A percentile compares a stretch with the other conserved stretches of the same genome.
Conservation (phyloP, 2,329 filamentous ascomycete species). For the Lachnum nothofagi region DNA sequence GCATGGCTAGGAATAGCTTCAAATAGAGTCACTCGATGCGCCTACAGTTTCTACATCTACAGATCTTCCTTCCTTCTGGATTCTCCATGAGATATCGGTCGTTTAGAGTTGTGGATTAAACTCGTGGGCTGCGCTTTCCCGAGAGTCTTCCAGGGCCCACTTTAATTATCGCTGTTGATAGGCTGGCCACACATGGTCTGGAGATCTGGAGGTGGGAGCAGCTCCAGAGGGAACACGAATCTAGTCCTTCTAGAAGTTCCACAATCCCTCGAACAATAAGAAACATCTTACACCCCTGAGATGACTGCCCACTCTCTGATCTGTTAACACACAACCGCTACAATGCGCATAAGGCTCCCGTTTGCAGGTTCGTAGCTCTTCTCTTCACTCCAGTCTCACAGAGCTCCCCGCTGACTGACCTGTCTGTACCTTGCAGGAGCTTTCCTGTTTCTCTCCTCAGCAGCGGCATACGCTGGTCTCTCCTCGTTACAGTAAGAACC, state of each 20-base stretch:
- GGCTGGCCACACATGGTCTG: not conserved
- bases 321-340: constrained; percentile 8
- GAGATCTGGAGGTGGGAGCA: no score
- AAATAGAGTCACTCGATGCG: no score
- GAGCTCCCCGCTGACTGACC: constrained; percentile 15
- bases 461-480: constrained; percentile 76
- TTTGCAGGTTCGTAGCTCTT: constrained; percentile 68
- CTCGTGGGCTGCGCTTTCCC: no score
- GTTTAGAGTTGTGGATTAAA: no score
- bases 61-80: constrained; percentile 16
- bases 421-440: no score
- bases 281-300: not conserved
- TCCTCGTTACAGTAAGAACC: constrained; percentile 53
- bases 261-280: not conserved
- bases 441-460: constrained; percentile 65
- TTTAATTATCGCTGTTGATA: no score
- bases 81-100: not conserved
- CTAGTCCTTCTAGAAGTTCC: not conserved
- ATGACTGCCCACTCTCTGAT: not conserved
- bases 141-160: no score
- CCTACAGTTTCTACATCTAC: no score
- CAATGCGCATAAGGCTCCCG: constrained; percentile 79
- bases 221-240: no score
- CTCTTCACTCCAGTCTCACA: not conserved
- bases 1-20: no score